Evolutionary conservation across 2,329 filamentous ascomycete species (phyloP).

Genomic region (Uncinocarpus reesii): DNA sequence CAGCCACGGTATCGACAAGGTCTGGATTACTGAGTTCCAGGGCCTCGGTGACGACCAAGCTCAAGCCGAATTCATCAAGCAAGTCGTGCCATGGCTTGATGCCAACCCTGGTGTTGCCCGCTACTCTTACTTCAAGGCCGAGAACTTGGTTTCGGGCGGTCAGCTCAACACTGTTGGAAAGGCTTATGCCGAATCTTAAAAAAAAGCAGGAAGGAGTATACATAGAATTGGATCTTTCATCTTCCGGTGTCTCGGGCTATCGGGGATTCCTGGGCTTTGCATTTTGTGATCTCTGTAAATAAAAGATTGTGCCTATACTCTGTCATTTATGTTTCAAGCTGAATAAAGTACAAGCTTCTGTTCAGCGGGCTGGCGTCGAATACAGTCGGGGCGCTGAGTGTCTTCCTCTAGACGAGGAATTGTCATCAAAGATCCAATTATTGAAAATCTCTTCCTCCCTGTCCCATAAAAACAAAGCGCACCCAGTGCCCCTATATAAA

Average conservation of each 20-base stretch:
- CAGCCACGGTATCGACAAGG: slow-evolving; percentile 28
- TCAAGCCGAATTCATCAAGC: slow-evolving; percentile 28
- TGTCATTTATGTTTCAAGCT: no score
- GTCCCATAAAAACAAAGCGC: not conserved
- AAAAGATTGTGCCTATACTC: no score
- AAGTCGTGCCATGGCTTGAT: slow-evolving; percentile 35
- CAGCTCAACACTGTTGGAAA: slow-evolving; percentile 21
- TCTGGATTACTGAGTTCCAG: slow-evolving; percentile 41
- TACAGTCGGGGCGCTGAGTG: no score
- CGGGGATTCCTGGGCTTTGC: no score
- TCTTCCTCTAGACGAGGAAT: no score
- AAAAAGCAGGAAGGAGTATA: no score
- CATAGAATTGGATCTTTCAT: not conserved
- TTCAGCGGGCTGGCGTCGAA: no score
- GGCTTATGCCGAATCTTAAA: slow-evolving; percentile 20
- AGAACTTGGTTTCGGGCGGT: slow-evolving; percentile 12
- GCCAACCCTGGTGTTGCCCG: slow-evolving; percentile 28
- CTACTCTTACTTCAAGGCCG: slow-evolving; percentile 35
- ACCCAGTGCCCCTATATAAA: not conserved
- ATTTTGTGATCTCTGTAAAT: no score
- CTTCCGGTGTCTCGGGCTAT: not conserved
- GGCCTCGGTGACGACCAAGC: slow-evolving; percentile 22
- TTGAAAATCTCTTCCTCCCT: no score
- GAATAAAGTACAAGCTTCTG: no score
- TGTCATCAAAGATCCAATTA: no score